These are phyloP conservation scores for Cladophialophora exuberans DNA, from an alignment of 2,329 filamentous ascomycete species.

Conservation along the genomic window DNA sequence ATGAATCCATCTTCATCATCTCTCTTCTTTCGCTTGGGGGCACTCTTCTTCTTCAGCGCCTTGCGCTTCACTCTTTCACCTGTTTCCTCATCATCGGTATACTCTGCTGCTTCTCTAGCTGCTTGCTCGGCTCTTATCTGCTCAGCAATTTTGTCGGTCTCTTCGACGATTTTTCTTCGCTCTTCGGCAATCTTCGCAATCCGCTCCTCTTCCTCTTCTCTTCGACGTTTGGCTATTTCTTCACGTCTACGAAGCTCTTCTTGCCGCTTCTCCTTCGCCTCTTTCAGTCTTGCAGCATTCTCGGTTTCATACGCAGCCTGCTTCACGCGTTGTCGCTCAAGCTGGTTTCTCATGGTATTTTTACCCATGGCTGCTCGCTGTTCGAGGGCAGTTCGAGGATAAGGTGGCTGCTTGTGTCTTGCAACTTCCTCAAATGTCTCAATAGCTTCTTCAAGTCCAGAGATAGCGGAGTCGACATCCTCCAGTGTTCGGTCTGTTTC, in stretches of 20 bases:
- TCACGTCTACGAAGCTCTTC: slow-evolving; percentile 78
- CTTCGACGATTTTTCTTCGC: slow-evolving; percentile 76
- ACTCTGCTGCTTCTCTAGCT: slow-evolving; percentile 71
- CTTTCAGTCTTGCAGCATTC: slow-evolving; percentile 84
- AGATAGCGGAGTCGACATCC: slow-evolving; percentile 78
- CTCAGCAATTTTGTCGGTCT: slow-evolving; percentile 72
- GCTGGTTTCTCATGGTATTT: slow-evolving; percentile 90
- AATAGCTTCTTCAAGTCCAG: slow-evolving; percentile 85
- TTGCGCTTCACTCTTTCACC: slow-evolving; percentile 80
- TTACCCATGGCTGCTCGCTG: slow-evolving; percentile 96
- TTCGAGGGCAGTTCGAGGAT: slow-evolving; percentile 87
- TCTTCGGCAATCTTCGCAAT: slow-evolving; percentile 85
- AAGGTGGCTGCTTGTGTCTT: slow-evolving; percentile 71
- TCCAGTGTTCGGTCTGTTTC: slow-evolving; percentile 76
- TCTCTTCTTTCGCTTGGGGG: slow-evolving; percentile 48
- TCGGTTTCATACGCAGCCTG: slow-evolving; percentile 92
- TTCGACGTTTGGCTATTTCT: slow-evolving; percentile 69
- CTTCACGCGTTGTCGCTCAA: slow-evolving; percentile 79
- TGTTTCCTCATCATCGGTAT: slow-evolving; percentile 80
- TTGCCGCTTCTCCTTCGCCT: slow-evolving; percentile 78
- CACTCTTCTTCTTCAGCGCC: slow-evolving; percentile 72
- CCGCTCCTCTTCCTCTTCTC: slow-evolving; percentile 72
- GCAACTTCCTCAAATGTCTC: slow-evolving; percentile 65
- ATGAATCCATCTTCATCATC: slow-evolving; percentile 38
- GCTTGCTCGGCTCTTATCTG: slow-evolving; percentile 72